phyloP scores from a whole-genome alignment of 2,329 filamentous ascomycete genomes.

The Fusarium euwallaceae region DNA sequence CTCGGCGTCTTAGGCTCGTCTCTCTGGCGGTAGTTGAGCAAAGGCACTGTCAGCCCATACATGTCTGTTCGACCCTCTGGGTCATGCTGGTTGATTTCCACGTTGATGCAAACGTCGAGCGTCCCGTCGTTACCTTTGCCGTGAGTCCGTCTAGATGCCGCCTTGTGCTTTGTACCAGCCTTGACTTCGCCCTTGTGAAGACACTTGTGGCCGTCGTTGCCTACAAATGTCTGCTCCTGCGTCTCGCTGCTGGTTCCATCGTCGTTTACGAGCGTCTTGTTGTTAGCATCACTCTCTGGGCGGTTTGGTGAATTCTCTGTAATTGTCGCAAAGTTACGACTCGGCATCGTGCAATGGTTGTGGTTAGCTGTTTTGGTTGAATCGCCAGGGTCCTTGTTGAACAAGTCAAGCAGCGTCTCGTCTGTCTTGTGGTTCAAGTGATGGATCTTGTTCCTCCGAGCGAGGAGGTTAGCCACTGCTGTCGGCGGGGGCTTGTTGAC shows the following conservation, averaged over 20 bases:
- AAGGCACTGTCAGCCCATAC: conserved; percentile 90
- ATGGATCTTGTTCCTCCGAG: conserved; percentile 87
- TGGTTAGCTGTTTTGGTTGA: conserved; percentile 78
- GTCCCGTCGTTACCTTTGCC: conserved; percentile 69
- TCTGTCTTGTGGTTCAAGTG: conserved; percentile 81
- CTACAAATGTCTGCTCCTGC: conserved; percentile 48
- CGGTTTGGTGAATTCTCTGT: conserved; percentile 84
- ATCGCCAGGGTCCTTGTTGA: conserved; percentile 87
- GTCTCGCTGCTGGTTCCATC: conserved; percentile 28
- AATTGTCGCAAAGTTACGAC: conserved; percentile 92
- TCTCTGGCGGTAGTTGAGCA: conserved; percentile 61
- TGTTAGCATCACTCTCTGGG: conserved; percentile 38
- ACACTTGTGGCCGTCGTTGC: conserved; percentile 76
- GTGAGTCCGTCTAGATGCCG: conserved; percentile 70
- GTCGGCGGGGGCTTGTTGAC: conserved; percentile 93
- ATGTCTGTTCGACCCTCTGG: conserved; percentile 82
- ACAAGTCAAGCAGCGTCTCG: conserved; percentile 94
- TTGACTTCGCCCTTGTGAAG: conserved; percentile 82
- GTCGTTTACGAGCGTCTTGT: conserved; percentile 30
- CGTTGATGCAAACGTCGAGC: conserved; percentile 86
- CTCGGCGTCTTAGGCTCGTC: conserved; percentile 45
- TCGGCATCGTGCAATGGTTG: conserved; percentile 91
- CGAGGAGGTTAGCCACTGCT: conserved; percentile 89
- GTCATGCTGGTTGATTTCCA: conserved; percentile 89
- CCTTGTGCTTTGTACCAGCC: conserved; percentile 83